These are phyloP conservation scores for Apiotrichum mycotoxinovorans DNA, from an alignment of 1,284 basidiomycete species.

Conservation along the genomic window DNA sequence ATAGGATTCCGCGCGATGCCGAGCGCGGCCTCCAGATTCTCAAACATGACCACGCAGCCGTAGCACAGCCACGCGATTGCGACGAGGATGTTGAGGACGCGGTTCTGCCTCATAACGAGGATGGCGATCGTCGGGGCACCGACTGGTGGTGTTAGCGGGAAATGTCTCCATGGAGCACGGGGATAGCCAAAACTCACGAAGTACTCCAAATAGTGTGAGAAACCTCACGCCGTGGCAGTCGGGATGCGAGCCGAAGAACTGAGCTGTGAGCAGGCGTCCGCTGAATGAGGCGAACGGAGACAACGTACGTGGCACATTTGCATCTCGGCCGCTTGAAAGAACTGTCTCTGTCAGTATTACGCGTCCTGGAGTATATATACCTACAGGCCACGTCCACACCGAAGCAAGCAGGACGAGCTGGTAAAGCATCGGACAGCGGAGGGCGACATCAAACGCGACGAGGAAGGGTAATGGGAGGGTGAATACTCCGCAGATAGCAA, in stretches of 20 bases:
- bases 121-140: not conserved
- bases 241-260: not conserved
- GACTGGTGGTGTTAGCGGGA: too few relatives aligned
- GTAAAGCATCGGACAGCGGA: not conserved
- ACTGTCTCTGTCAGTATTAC: not conserved
- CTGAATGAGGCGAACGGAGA: not conserved
- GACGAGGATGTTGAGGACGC: constrained; percentile 63
- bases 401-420: not conserved
- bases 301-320: not conserved
- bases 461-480: constrained; percentile 34
- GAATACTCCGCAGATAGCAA: constrained; percentile 31
- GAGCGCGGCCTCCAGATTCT: not conserved
- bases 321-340: not conserved
- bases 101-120: constrained; percentile 58
- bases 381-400: not conserved
- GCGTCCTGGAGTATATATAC: not conserved
- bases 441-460: constrained; percentile 28
- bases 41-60: not conserved
- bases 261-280: not conserved
- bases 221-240: not conserved
- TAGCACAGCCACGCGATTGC: constrained; percentile 54
- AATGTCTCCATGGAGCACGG: too few relatives aligned
- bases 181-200: not conserved
- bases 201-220: not conserved
- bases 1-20: constrained; percentile 48